Percentiles rank a stretch among this genome's conserved stretches.
phyloP scores from a whole-genome alignment of 2,329 filamentous ascomycete species.

The Nemania sp. region DNA sequence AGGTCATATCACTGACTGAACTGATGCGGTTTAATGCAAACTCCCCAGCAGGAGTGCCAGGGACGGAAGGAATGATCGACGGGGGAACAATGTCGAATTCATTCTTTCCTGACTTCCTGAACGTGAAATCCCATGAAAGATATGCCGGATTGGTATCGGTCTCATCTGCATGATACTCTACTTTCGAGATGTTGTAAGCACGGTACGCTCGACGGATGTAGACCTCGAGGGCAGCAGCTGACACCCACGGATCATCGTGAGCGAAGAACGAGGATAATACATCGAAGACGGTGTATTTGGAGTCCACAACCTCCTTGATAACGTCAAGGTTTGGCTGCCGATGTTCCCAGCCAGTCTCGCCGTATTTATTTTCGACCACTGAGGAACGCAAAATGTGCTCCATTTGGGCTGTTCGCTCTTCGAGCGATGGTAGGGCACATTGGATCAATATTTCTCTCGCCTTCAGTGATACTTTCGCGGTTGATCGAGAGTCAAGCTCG shows the following conservation, averaged over 20 bases:
- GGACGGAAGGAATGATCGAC: constrained; percentile 81
- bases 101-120: constrained; percentile 89
- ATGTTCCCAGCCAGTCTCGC: constrained; percentile 96
- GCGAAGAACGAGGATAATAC: constrained; percentile 94
- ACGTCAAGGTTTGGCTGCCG: constrained; percentile 86
- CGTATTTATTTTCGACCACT: constrained; percentile 95
- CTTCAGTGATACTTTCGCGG: constrained; percentile 96
- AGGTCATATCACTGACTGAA: constrained; percentile 97
- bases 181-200: constrained; percentile 87
- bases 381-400: constrained; percentile 97
- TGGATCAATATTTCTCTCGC: constrained; percentile 97
- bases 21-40: constrained; percentile 78
- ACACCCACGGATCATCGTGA: constrained; percentile 92
- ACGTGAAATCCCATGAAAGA: constrained; percentile 93
- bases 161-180: constrained; percentile 86
- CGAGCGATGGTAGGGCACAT: constrained; percentile 91
- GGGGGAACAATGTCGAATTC: constrained; percentile 84
- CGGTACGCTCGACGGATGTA: constrained; percentile 96
- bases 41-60: constrained; percentile 71
- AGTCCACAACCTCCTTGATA: constrained; percentile 97
- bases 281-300: constrained; percentile 97
- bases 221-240: constrained; percentile 89
- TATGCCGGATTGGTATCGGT: constrained; percentile 65
- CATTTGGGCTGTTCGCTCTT: constrained; percentile 95
- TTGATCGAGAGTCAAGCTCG: constrained; percentile 82